Evolutionary conservation across 371 early-diverging fungal genomes (phyloP).

Genomic region (Furculomyces boomerangus): DNA sequence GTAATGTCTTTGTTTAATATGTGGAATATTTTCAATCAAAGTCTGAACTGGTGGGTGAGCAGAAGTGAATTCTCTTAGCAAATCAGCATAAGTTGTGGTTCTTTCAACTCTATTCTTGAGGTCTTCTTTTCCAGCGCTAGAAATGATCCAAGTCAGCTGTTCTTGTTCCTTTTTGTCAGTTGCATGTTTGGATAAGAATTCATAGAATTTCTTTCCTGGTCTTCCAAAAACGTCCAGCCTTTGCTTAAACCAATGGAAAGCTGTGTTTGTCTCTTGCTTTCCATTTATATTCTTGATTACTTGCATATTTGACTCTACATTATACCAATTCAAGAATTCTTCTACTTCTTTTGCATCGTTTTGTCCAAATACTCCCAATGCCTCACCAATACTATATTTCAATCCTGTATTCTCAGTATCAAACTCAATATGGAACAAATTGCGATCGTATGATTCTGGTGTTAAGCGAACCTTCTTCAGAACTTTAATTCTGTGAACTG

Average conservation of each 20-base stretch:
- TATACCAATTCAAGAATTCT: conserved; percentile 52
- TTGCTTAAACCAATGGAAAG: conserved; percentile 63
- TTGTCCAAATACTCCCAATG: conserved; percentile 79
- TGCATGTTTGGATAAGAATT: conserved; percentile 49
- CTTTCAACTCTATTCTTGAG: conserved; percentile 68
- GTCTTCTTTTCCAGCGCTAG: conserved; percentile 55
- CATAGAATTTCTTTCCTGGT: conserved; percentile 83
- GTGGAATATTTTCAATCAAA: conserved; percentile 48
- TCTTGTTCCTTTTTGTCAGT: conserved; percentile 51
- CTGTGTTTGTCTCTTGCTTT: conserved; percentile 43
- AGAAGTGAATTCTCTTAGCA: conserved; percentile 68
- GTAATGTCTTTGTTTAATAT: conserved; percentile 89
- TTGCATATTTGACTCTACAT: conserved; percentile 33
- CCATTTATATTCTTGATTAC: conserved; percentile 26
- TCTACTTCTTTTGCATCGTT: conserved; percentile 58
- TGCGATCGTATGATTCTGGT: conserved; percentile 69
- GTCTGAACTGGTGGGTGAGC: conserved; percentile 53
- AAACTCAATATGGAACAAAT: conserved; percentile 89
- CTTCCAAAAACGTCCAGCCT: conserved; percentile 81
- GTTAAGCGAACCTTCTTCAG: conserved; percentile 66
- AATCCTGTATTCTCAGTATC: conserved; percentile 59
- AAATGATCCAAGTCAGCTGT: conserved; percentile 44
- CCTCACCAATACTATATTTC: conserved; percentile 81
- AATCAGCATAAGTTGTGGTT: conserved; percentile 67
- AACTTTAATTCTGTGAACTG: conserved; percentile 43